These are phyloP conservation scores for Pseudozyma hubeiensis DNA, from an alignment of 1,284 basidiomycete species.

Conservation along the genomic window DNA sequence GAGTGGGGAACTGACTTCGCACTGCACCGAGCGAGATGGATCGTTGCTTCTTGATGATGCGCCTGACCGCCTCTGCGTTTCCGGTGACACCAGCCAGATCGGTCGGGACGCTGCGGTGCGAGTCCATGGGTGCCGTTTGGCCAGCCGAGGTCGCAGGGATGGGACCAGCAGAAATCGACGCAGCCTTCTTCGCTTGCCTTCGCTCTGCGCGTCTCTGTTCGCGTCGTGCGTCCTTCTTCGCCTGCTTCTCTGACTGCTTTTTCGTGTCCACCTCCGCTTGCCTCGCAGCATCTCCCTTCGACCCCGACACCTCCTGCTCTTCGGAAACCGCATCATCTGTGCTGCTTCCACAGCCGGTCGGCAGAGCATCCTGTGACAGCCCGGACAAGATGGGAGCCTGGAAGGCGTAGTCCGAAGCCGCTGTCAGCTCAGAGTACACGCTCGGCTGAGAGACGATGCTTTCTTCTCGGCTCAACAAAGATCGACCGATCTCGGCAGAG, in stretches of 20 bases:
- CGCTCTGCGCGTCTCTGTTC: slow-evolving; percentile 27
- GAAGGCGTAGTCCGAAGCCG: slow-evolving; percentile 41
- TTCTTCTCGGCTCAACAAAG: slow-evolving; percentile 18
- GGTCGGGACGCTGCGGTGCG: slow-evolving; percentile 1
- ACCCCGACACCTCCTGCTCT: slow-evolving; percentile 1
- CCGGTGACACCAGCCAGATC: neutral
- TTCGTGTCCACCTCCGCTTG: slow-evolving; percentile 11
- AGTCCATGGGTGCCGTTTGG: neutral
- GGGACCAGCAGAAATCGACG: neutral
- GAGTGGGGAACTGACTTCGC: slow-evolving; percentile 11
- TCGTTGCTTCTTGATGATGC: slow-evolving; percentile 24
- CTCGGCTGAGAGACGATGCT: slow-evolving; percentile 31
- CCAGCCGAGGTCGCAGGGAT: neutral
- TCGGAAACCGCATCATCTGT: slow-evolving; percentile 8
- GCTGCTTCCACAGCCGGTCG: slow-evolving; percentile 16
- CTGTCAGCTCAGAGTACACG: slow-evolving; percentile 47
- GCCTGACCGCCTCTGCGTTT: slow-evolving; percentile 5
- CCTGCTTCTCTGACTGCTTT: slow-evolving; percentile 30
- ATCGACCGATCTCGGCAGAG: neutral
- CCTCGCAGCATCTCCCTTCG: neutral
- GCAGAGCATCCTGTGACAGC: neutral
- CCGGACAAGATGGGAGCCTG: slow-evolving; percentile 35
- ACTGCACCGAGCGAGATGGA: slow-evolving; percentile 35
- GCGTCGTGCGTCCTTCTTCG: slow-evolving; percentile 28
- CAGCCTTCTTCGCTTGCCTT: slow-evolving; percentile 4